Evolutionary conservation across 371 early-diverging fungal genomes (phyloP).

Genomic region (Apophysomyces trapeziformis): DNA sequence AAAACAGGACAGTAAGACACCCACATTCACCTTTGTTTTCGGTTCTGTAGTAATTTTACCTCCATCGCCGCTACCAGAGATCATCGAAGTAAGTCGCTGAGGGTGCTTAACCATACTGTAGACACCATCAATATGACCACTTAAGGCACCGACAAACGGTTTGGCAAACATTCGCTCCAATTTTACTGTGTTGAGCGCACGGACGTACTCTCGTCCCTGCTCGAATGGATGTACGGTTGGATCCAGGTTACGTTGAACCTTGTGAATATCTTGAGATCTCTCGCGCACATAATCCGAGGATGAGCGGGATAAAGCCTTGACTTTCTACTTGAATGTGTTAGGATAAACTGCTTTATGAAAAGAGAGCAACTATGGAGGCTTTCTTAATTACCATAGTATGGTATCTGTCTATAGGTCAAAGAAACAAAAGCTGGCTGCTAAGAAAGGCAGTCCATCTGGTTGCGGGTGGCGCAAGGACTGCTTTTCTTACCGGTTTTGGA

Average conservation of each 20-base stretch:
- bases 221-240: constrained; percentile 95
- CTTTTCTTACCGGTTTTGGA: too few relatives aligned
- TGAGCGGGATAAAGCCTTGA: constrained; percentile 87
- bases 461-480: too few relatives aligned
- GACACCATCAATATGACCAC: constrained; percentile 97
- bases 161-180: constrained; percentile 98
- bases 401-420: not conserved
- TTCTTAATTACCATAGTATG: not conserved
- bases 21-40: too few relatives aligned
- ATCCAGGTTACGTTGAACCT: constrained; percentile 92
- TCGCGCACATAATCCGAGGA: constrained; percentile 83
- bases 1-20: not conserved
- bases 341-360: not conserved
- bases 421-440: not conserved
- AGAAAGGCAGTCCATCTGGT: not conserved
- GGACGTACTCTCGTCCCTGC: constrained; percentile 95
- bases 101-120: constrained; percentile 95
- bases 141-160: constrained; percentile 93
- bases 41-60: constrained; percentile 42
- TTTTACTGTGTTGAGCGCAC: constrained; percentile 97
- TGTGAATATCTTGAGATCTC: constrained; percentile 85
- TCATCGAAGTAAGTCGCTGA: constrained; percentile 74
- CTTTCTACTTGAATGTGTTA: constrained; percentile 66
- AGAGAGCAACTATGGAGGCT: not conserved
- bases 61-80: constrained; percentile 95